Percentiles rank a stretch among this genome's conserved stretches.
Conservation (phyloP, 2,329 filamentous ascomycete genomes). For the Colletotrichum paranaense region DNA sequence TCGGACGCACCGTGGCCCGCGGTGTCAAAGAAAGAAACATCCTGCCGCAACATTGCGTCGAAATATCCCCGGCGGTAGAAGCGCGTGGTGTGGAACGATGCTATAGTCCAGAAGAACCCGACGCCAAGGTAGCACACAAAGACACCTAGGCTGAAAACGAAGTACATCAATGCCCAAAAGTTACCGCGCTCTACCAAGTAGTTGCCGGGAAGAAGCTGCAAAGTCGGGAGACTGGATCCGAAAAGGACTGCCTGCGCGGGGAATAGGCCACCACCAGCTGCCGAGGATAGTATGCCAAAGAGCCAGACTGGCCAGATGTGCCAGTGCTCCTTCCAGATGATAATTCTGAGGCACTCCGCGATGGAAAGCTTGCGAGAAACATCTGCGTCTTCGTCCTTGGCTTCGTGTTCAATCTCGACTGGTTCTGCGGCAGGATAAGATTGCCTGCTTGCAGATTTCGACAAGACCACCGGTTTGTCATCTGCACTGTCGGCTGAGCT, state of each 20-base stretch:
- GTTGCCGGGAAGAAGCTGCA: neutral
- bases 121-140: neutral
- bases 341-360: neutral
- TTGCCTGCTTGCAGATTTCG: neutral
- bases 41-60: constrained; percentile 82
- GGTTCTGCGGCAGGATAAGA: neutral
- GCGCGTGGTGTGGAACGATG: neutral
- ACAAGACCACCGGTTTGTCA: neutral
- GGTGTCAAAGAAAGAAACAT: constrained; percentile 88
- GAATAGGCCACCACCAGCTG: neutral
- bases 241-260: neutral
- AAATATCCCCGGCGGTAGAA: neutral
- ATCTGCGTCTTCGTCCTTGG: neutral
- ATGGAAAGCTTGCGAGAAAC: neutral
- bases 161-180: neutral
- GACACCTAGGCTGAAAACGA: neutral
- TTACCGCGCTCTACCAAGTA: neutral
- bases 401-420: neutral
- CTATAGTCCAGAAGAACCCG: neutral
- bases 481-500: neutral
- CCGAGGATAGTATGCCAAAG: neutral
- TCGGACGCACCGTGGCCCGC: neutral
- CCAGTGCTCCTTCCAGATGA: neutral
- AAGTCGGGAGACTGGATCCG: neutral
- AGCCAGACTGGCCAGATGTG: neutral